phyloP scores from a whole-genome alignment of 1,284 basidiomycete genomes.

The Tilletia walkeri region DNA sequence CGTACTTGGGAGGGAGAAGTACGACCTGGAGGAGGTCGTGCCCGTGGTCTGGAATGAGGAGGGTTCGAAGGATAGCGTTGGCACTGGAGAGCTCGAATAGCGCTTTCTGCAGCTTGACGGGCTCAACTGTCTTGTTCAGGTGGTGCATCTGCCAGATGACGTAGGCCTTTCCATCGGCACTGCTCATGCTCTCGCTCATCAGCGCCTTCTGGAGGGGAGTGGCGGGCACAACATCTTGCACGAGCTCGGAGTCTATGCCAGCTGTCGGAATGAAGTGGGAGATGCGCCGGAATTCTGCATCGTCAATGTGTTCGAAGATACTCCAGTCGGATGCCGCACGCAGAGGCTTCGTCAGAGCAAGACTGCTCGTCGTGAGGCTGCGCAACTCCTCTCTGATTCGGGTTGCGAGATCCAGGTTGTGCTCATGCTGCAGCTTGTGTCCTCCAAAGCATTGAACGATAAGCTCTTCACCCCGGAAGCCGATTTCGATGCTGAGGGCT shows the following conservation, averaged over 20 bases:
- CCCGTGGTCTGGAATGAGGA: background rate
- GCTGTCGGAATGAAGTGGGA: background rate
- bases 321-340: background rate
- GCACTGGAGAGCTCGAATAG: background rate
- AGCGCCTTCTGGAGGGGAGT: background rate
- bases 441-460: background rate
- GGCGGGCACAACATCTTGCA: background rate
- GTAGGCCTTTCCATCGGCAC: constrained; percentile 1
- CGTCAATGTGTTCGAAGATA: background rate
- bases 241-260: background rate
- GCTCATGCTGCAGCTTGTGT: background rate
- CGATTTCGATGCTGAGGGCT: background rate
- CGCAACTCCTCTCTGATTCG: background rate
- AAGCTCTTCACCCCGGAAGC: background rate
- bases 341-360: background rate
- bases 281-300: background rate
- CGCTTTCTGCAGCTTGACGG: background rate
- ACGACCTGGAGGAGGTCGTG: background rate
- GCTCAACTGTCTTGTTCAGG: constrained; percentile 1
- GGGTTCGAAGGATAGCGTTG: background rate
- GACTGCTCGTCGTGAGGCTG: background rate
- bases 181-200: constrained; percentile 1
- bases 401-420: background rate
- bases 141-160: constrained; percentile 1
- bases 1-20: background rate